Conservation (phyloP, 306 rosid species). For the Glycine latifolia region DNA sequence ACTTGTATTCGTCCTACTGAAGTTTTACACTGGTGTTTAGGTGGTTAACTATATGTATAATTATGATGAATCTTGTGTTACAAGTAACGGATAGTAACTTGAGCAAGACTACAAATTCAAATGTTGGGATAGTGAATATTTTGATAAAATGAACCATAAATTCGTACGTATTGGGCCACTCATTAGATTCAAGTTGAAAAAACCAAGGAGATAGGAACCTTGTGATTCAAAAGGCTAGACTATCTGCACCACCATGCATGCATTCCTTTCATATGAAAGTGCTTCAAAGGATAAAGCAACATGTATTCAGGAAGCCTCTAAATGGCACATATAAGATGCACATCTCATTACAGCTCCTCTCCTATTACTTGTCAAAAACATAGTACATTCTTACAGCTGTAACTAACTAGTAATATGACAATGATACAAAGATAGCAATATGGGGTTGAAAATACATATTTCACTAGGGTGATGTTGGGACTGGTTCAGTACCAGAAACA, state of each 20-base stretch:
- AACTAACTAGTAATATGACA: conserved; percentile 52
- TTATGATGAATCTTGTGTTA: too few species aligned
- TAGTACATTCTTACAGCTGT: conserved; percentile 60
- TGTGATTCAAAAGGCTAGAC: background rate
- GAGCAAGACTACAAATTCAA: background rate
- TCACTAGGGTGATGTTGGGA: conserved; percentile 68
- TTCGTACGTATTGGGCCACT: background rate
- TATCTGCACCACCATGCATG: conserved; percentile 6
- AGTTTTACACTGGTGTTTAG: too few species aligned
- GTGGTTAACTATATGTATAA: too few species aligned
- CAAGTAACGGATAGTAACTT: too few species aligned
- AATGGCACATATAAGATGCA: conserved; percentile 55
- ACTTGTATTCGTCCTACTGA: too few species aligned
- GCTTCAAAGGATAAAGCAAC: conserved; percentile 36
- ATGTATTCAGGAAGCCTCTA: conserved; percentile 54
- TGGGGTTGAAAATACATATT: conserved; percentile 42
- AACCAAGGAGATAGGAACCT: background rate
- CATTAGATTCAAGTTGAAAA: background rate
- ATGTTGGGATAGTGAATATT: background rate
- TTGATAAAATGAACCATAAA: background rate
- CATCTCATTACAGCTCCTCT: conserved; percentile 51
- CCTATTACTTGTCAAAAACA: conserved; percentile 47
- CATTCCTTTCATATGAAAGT: background rate
- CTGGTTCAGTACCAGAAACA: conserved; percentile 70
- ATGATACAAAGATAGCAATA: conserved; percentile 51